Conservation (phyloP, 164 flowering plant genomes). For the Stephania japonica region DNA sequence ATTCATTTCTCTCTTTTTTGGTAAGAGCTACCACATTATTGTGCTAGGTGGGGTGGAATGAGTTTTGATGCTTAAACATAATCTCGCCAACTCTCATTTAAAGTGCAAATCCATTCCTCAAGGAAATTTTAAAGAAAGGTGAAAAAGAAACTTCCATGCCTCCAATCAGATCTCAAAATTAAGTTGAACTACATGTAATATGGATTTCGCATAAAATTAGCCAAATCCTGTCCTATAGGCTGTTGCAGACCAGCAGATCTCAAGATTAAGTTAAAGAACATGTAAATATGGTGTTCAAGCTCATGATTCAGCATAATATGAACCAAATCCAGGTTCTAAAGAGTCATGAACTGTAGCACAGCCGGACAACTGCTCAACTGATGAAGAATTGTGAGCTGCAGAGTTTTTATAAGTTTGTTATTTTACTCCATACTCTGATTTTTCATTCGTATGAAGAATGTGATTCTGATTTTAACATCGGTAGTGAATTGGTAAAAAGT, state of each 20-base stretch:
- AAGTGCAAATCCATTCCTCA: background rate
- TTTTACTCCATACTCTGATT: background rate
- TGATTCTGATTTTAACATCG: background rate
- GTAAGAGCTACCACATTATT: too few species aligned
- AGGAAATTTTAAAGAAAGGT: background rate
- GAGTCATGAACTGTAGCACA: background rate
- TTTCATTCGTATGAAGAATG: background rate
- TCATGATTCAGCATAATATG: background rate
- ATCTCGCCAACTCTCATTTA: background rate
- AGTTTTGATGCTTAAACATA: background rate
- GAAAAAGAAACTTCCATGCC: background rate
- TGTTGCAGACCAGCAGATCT: too few species aligned
- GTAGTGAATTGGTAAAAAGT: background rate
- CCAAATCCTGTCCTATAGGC: too few species aligned
- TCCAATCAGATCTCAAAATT: background rate
- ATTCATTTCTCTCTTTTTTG: too few species aligned
- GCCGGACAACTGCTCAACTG: background rate
- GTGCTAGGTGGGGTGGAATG: background rate
- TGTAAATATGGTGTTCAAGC: background rate
- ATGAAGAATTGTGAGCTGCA: background rate
- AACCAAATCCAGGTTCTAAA: background rate
- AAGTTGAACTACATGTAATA: too few species aligned
- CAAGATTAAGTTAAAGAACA: background rate
- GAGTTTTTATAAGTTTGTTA: background rate
- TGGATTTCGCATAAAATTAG: too few species aligned